Evolutionary conservation across 2,329 filamentous ascomycete species (phyloP).

Genomic region (Dothideomycetes sp.): DNA sequence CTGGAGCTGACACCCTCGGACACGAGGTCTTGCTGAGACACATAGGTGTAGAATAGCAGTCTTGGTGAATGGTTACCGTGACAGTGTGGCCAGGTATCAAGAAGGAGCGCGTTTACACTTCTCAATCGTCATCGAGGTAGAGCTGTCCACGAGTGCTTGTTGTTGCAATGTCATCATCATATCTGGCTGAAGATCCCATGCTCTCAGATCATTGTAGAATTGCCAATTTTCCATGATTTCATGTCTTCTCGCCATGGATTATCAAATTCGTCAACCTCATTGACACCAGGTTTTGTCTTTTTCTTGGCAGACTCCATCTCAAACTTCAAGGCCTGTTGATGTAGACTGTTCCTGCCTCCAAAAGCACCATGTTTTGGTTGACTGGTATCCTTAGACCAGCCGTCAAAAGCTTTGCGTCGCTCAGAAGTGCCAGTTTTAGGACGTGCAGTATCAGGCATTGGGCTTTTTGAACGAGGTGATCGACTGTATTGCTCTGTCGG

Average conservation of each 20-base stretch:
- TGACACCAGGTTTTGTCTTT: conserved; percentile 18
- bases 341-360: conserved; percentile 31
- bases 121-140: too few species aligned
- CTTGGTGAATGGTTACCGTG: too few species aligned
- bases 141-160: too few species aligned
- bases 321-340: conserved; percentile 31
- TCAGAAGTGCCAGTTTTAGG: neutral
- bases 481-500: neutral
- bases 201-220: conserved; percentile 1
- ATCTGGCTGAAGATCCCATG: too few species aligned
- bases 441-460: neutral
- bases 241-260: conserved; percentile 32
- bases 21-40: too few species aligned
- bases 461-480: conserved; percentile 5
- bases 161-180: too few species aligned
- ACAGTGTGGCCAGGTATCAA: too few species aligned
- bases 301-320: conserved; percentile 18
- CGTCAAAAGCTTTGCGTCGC: conserved; percentile 10
- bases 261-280: conserved; percentile 42
- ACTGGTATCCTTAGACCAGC: conserved; percentile 2
- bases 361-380: conserved; percentile 18
- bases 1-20: too few species aligned
- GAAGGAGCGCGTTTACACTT: too few species aligned
- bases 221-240: conserved; percentile 9
- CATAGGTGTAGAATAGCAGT: too few species aligned